These are phyloP conservation scores for Aspergillus arachidicola DNA, from an alignment of 2,329 filamentous ascomycete species.

Conservation along the genomic window DNA sequence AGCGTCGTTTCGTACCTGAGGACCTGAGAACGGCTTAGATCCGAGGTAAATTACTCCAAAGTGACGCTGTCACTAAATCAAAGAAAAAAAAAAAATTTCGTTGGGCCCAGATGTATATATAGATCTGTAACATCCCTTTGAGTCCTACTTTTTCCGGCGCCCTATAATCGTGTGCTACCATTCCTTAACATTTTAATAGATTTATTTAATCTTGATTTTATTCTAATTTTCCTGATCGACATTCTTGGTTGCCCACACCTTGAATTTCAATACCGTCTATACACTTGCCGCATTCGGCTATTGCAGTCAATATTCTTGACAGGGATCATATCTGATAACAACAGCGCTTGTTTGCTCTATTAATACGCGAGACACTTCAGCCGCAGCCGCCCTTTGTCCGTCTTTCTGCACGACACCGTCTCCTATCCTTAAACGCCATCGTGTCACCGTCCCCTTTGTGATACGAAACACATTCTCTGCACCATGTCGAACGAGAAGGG, in stretches of 20 bases:
- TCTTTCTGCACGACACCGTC: neutral
- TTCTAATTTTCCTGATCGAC: neutral
- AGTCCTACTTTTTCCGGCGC: neutral
- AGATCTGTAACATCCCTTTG: conserved; percentile 2
- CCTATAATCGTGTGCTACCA: neutral
- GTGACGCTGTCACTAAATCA: conserved; percentile 6
- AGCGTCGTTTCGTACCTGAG: neutral
- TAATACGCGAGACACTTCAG: neutral
- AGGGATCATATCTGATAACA: neutral
- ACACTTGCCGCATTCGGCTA: conserved; percentile 1
- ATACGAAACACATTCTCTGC: conserved; percentile 3
- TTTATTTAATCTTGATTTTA: conserved; percentile 3
- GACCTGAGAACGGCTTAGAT: conserved; percentile 3
- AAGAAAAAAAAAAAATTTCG: conserved; percentile 3
- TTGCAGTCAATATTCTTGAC: neutral
- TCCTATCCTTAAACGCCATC: neutral
- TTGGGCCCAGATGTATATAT: conserved; percentile 6
- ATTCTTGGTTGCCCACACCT: neutral
- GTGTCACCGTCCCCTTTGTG: neutral
- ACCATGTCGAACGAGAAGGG: conserved; percentile 31
- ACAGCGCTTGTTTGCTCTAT: neutral
- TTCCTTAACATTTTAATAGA: neutral
- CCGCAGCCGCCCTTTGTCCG: neutral
- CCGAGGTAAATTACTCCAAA: conserved; percentile 10
- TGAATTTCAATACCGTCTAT: neutral